Conservation (phyloP, 2,329 filamentous ascomycete genomes). For the Huntiella bhutanensis region DNA sequence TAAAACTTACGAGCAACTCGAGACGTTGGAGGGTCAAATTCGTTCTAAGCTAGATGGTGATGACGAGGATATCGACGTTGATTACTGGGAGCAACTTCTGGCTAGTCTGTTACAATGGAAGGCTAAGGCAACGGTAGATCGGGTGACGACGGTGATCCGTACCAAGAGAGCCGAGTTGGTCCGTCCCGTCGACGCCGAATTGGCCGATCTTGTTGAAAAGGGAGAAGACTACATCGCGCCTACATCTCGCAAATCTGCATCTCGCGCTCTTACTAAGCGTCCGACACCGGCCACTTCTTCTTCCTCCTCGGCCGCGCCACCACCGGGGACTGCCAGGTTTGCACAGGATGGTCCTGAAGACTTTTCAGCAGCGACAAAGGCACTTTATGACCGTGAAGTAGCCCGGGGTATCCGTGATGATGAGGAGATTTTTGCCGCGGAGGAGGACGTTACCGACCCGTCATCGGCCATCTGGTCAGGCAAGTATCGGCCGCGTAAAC, state of each 20-base stretch:
- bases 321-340: slow-evolving; percentile 47
- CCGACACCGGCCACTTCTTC: neutral
- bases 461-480: slow-evolving; percentile 46
- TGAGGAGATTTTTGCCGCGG: slow-evolving; percentile 85
- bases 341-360: slow-evolving; percentile 53
- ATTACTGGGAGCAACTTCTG: slow-evolving; percentile 93
- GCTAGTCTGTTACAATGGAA: slow-evolving; percentile 78
- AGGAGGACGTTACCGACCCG: slow-evolving; percentile 48
- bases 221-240: slow-evolving; percentile 12
- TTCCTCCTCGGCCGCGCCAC: slow-evolving; percentile 15
- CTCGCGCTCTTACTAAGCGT: neutral
- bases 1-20: slow-evolving; percentile 74
- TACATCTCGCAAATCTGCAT: neutral
- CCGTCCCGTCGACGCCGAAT: slow-evolving; percentile 46
- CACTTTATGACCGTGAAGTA: slow-evolving; percentile 79
- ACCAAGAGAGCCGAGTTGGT: slow-evolving; percentile 48
- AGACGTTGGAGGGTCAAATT: slow-evolving; percentile 72
- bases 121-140: slow-evolving; percentile 65
- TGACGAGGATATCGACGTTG: slow-evolving; percentile 79
- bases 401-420: slow-evolving; percentile 81
- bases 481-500: slow-evolving; percentile 78
- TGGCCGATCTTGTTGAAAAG: slow-evolving; percentile 25
- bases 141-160: slow-evolving; percentile 58
- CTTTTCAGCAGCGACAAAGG: slow-evolving; percentile 71
- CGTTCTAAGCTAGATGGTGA: slow-evolving; percentile 68